phyloP scores from a whole-genome alignment of 73 alveolate genomes.

The Tetrahymena elliotti region DNA sequence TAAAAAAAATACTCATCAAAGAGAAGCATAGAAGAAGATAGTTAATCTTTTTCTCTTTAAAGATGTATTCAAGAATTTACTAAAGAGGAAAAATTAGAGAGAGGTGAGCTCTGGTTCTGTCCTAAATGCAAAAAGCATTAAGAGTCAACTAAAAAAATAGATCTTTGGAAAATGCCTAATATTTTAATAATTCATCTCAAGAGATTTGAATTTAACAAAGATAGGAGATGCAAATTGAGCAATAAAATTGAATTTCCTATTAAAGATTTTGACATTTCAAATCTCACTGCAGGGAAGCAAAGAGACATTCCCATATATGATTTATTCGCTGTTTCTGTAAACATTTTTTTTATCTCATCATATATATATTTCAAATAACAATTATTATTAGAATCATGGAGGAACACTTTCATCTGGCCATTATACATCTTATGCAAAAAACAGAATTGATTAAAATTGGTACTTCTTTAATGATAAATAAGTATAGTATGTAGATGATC shows the following conservation, averaged over 20 bases:
- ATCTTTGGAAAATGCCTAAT: conserved; percentile 81
- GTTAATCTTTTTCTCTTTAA: conserved; percentile 59
- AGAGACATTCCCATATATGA: conserved; percentile 73
- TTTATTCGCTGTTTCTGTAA: conserved; percentile 77
- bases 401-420: conserved; percentile 84
- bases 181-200: conserved; percentile 80
- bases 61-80: conserved; percentile 40
- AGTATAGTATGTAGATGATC: conserved; percentile 29
- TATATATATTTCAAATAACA: too few species aligned
- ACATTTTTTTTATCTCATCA: not conserved
- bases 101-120: conserved; percentile 78
- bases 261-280: conserved; percentile 61
- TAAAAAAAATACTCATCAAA: not conserved
- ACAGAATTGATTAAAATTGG: conserved; percentile 49
- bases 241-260: conserved; percentile 73
- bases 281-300: conserved; percentile 55
- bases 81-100: conserved; percentile 60
- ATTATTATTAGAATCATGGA: conserved; percentile 76
- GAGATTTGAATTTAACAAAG: conserved; percentile 58
- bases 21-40: conserved; percentile 34
- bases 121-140: conserved; percentile 68
- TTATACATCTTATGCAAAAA: conserved; percentile 81
- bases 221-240: conserved; percentile 63
- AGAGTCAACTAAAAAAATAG: conserved; percentile 69
- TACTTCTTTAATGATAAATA: conserved; percentile 51